Conservation (phyloP, 331 rosid genomes). For the Dryas integrifolia region DNA sequence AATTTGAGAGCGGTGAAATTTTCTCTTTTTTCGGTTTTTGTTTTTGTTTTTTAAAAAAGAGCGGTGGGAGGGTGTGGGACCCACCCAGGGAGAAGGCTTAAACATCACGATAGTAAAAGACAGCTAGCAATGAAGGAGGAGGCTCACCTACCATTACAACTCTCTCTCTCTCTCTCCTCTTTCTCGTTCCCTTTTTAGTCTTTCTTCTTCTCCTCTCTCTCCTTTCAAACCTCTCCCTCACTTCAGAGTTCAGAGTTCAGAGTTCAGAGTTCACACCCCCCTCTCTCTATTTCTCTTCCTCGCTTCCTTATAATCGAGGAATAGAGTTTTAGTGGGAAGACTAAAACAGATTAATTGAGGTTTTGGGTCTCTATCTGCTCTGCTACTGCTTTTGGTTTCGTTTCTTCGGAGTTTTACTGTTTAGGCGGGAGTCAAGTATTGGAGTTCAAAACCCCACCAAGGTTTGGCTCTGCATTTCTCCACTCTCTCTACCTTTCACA, state of each 20-base stretch:
- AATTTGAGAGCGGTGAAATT: neutral
- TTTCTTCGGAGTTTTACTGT: neutral
- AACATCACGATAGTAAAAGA: conserved; percentile 51
- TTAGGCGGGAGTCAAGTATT: conserved; percentile 12
- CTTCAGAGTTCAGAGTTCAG: neutral
- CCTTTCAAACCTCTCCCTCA: conserved; percentile 23
- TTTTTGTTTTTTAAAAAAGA: neutral
- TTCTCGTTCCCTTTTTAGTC: conserved; percentile 42
- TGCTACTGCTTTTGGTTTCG: neutral
- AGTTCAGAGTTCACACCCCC: neutral
- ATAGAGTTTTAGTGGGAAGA: neutral
- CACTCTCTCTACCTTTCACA: neutral
- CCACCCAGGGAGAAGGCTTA: conserved; percentile 15
- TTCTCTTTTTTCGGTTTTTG: no score
- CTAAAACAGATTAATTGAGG: neutral
- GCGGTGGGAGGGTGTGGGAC: conserved; percentile 18
- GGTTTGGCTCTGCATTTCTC: conserved; percentile 44
- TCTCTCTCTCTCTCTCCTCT: conserved; percentile 21
- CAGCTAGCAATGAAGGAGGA: conserved; percentile 97
- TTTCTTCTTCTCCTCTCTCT: conserved; percentile 11
- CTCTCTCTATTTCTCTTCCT: neutral
- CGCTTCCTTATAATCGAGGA: neutral
- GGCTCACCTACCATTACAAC: conserved; percentile 77
- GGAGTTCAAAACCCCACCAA: conserved; percentile 21
- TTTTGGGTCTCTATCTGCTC: neutral